These are phyloP conservation scores for Hypoxylon sp. DNA, from an alignment of 2,329 filamentous ascomycete species.

Conservation along the genomic window DNA sequence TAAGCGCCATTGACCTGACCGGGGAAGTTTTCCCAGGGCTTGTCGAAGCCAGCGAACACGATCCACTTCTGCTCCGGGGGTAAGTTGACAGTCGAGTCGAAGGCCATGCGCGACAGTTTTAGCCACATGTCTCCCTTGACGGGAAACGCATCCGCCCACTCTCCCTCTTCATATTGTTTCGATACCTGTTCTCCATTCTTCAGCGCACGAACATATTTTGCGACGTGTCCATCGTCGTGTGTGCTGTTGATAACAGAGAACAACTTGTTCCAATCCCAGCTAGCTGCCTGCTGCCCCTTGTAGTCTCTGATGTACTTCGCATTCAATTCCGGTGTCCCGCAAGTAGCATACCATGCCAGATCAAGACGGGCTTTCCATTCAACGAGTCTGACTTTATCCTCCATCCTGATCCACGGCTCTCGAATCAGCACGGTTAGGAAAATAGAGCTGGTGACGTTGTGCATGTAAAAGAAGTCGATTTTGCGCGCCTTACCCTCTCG, in stretches of 20 bases:
- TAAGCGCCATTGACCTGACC: background rate
- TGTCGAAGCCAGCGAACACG: constrained; percentile 30
- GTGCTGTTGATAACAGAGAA: constrained; percentile 45
- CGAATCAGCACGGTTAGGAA: constrained; percentile 52
- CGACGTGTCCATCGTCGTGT: constrained; percentile 56
- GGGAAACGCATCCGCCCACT: constrained; percentile 37
- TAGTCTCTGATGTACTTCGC: constrained; percentile 44
- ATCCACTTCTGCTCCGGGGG: constrained; percentile 41
- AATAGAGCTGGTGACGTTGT: constrained; percentile 55
- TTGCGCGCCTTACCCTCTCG: constrained; percentile 69
- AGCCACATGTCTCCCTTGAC: constrained; percentile 50
- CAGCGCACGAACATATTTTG: constrained; percentile 55
- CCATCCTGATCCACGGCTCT: constrained; percentile 54
- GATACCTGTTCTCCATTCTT: constrained; percentile 52
- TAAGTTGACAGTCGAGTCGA: constrained; percentile 41
- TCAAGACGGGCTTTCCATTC: constrained; percentile 77
- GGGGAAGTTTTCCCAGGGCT: constrained; percentile 24
- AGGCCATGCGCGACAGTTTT: constrained; percentile 44
- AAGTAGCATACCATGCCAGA: constrained; percentile 74
- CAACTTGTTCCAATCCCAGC: constrained; percentile 50
- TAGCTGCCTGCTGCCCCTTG: constrained; percentile 29
- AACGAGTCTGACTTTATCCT: constrained; percentile 69
- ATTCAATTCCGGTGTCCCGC: constrained; percentile 61
- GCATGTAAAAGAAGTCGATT: constrained; percentile 75
- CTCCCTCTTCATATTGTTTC: constrained; percentile 42